Conservation (phyloP, 2,329 filamentous ascomycete species). For the Colletotrichum gloeosporioides region DNA sequence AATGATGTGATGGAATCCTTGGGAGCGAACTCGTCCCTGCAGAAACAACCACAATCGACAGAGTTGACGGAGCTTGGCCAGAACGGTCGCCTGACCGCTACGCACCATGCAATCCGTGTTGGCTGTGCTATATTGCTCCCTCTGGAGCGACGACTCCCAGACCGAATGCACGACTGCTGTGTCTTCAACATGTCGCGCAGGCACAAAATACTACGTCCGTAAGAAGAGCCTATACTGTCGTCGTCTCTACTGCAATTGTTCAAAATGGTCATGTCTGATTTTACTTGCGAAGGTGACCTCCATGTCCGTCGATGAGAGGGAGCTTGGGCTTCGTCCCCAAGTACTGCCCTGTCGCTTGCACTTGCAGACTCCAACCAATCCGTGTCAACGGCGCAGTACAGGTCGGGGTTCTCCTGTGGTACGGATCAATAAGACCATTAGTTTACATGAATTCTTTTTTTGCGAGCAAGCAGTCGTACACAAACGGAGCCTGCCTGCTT, state of each 20-base stretch:
- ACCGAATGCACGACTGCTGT: background rate
- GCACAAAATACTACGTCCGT: fast-evolving
- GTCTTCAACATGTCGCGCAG: no score
- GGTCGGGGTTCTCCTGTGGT: background rate
- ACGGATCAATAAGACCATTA: background rate
- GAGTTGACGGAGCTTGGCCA: background rate
- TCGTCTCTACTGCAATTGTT: no score
- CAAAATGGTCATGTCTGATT: no score
- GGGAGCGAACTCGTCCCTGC: background rate
- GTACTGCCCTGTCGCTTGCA: background rate
- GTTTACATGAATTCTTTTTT: background rate
- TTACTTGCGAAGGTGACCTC: no score
- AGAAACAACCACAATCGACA: background rate
- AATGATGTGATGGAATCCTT: background rate
- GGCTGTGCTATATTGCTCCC: background rate
- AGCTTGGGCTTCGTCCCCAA: background rate
- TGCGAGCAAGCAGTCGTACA: background rate
- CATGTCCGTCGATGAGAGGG: background rate
- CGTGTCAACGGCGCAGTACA: background rate
- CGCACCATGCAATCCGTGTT: background rate
- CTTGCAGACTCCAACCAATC: background rate
- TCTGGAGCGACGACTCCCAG: background rate
- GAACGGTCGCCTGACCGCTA: background rate
- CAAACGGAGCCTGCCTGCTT: background rate
- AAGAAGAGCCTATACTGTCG: no score